Evolutionary conservation across 2,329 filamentous ascomycete genomes (phyloP), one percentile per base, ranked within the genome.

Genomic region (Cladosporium sp.): DNA sequence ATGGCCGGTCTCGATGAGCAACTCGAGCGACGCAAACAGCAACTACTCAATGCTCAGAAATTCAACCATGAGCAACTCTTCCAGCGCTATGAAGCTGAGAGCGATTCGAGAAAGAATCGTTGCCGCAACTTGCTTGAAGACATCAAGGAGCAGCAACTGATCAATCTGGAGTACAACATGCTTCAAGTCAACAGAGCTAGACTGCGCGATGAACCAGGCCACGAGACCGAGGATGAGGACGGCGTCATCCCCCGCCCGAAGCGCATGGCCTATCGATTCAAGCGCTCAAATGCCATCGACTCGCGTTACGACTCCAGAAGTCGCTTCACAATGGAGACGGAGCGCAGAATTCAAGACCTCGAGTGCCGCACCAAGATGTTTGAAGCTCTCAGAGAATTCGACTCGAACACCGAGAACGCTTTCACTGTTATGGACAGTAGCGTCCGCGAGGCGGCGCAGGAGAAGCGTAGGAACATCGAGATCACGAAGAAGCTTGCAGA

Each of bases 331-430:
- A 30, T 66, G 19, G 61, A 65, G 37, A 57, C 54, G 9, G 54
- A 59, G 48, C 51, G 48, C 9, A 56, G 58, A 3, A 45, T 62
- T 9, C 32, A 54, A 9, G 56, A 64, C 18, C 88, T 88, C 72
- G 90, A 88, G 66, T 83, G 34, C 29, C 47, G 47, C 4, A 80
- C 19, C 45, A 84, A 89, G 60, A 88, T 93, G 80, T 85, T 91
- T 62, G 86, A 92, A 57, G 88, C 91, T 29, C 47, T 66, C 19
- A 41, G 60, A 36, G 38, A 51, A 20, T 57, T 58, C 12, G 41
- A 53, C 19, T 48, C 45, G 11, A 48, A 47, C 24, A 22, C 19
- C 42, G 42, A 37, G 27, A 53, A 56, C 8, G 62, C 64, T 6
- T 76, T 75, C 55, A 72, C 72, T 6, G 61, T 62, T 29, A 74